Conservation (phyloP, 352 stramenopile species). For the Thraustochytrium sp. region DNA sequence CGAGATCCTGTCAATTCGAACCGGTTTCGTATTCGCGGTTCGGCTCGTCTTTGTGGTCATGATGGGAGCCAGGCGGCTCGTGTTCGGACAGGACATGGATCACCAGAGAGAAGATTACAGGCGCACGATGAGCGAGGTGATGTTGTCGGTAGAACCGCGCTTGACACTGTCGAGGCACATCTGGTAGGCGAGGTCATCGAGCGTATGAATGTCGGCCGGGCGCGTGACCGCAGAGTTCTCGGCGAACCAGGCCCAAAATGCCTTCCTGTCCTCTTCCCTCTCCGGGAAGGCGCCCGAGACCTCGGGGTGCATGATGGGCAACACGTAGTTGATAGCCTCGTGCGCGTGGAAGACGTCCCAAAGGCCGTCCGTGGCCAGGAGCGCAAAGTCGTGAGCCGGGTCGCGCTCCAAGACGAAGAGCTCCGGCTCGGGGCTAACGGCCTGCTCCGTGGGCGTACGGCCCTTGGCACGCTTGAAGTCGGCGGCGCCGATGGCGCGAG, state of each 20-base stretch:
- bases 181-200: constrained; percentile 19
- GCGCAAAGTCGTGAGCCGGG: constrained; percentile 71
- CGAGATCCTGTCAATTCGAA: too few species aligned
- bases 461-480: constrained; percentile 50
- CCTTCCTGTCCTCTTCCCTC: background rate
- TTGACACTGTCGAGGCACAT: constrained; percentile 51
- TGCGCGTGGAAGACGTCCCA: constrained; percentile 77
- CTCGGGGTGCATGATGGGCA: background rate
- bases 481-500: constrained; percentile 50
- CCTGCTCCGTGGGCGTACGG: constrained; percentile 54
- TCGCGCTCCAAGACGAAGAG: constrained; percentile 66
- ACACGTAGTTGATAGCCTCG: background rate
- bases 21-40: too few species aligned
- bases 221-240: background rate
- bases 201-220: background rate
- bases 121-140: constrained; percentile 56
- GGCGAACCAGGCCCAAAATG: background rate
- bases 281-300: background rate
- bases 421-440: constrained; percentile 73
- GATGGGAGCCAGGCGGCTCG: too few species aligned
- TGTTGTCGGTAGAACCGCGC: constrained; percentile 55
- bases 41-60: too few species aligned
- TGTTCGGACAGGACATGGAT: too few species aligned
- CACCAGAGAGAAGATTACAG: constrained; percentile 45
- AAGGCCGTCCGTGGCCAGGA: constrained; percentile 82